Evolutionary conservation across 2,329 filamentous ascomycete genomes (phyloP).

Genomic region (Neurospora sp.): DNA sequence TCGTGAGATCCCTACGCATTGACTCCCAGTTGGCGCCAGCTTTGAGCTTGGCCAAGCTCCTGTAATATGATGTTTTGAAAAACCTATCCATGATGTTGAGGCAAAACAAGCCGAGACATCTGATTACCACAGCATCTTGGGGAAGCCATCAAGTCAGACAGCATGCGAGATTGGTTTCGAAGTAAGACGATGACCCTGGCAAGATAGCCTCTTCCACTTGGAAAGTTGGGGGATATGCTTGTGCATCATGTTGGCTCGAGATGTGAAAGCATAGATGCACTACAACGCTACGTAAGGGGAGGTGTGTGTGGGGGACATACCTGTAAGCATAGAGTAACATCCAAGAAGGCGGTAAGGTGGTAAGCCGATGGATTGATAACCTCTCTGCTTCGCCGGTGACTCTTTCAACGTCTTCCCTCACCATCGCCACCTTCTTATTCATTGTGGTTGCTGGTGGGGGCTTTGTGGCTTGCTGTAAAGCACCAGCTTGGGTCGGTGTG

Average conservation of each 20-base stretch:
- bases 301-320: background rate
- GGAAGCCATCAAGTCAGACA: background rate
- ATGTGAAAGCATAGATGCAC: background rate
- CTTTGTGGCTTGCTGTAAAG: background rate
- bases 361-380: background rate
- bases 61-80: background rate
- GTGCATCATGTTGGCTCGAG: background rate
- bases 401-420: background rate
- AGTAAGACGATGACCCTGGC: background rate
- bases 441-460: background rate
- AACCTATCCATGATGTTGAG: background rate
- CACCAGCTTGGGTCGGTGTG: background rate
- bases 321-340: background rate
- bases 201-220: background rate
- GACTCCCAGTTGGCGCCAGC: background rate
- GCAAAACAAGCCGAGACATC: background rate
- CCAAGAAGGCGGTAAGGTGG: background rate
- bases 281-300: background rate
- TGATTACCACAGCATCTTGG: background rate
- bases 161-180: background rate
- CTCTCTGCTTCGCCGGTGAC: background rate
- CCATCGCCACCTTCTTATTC: background rate
- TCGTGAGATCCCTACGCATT: background rate
- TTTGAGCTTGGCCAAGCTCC: background rate
- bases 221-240: background rate